These are phyloP conservation scores for Ascochyta pisi DNA, from an alignment of 2,329 filamentous ascomycete species.

Conservation along the genomic window DNA sequence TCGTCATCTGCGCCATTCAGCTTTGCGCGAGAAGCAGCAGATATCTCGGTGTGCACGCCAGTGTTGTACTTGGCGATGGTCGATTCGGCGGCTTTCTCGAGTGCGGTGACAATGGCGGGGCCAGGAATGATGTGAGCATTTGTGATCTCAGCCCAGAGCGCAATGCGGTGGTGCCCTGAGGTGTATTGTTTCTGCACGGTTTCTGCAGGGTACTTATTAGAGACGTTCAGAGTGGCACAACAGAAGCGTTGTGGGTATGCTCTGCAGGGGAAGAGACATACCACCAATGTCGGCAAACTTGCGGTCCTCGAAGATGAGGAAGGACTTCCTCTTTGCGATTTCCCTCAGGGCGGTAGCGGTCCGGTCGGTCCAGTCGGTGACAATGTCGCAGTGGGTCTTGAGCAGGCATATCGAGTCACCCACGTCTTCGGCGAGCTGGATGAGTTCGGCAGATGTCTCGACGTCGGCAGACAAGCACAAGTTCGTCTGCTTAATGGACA, in stretches of 20 bases:
- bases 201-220: constrained; percentile 43
- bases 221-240: not conserved
- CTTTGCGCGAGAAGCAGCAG: constrained; percentile 42
- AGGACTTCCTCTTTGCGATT: constrained; percentile 57
- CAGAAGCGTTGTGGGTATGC: not conserved
- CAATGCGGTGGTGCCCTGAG: constrained; percentile 58
- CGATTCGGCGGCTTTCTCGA: constrained; percentile 56
- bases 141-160: constrained; percentile 60
- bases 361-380: constrained; percentile 65
- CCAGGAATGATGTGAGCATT: constrained; percentile 62
- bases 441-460: constrained; percentile 61
- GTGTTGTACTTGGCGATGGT: constrained; percentile 59
- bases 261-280: constrained; percentile 38
- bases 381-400: constrained; percentile 68
- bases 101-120: constrained; percentile 59
- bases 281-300: constrained; percentile 65
- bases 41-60: constrained; percentile 60
- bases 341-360: constrained; percentile 59
- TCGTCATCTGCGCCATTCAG: constrained; percentile 39
- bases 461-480: constrained; percentile 65
- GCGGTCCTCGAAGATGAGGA: constrained; percentile 62
- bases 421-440: constrained; percentile 63
- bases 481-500: constrained; percentile 59
- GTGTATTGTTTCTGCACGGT: constrained; percentile 64
- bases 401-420: constrained; percentile 67